Conservation (phyloP, 768 basidiomycete species). For the Hygrophoropsis aurantiaca region DNA sequence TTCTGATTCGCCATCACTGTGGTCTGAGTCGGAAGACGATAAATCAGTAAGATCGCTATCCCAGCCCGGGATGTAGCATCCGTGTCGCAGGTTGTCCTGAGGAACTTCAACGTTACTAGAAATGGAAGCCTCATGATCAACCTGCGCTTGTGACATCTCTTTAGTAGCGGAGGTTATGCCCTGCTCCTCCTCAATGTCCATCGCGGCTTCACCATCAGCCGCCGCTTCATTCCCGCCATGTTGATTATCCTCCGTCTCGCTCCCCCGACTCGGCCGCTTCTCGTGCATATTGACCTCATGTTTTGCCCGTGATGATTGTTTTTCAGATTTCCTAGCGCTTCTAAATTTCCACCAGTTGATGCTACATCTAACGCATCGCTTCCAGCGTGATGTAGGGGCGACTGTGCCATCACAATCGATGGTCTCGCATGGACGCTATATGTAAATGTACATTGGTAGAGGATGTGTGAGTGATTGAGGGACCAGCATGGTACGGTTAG, state of each 20-base stretch:
- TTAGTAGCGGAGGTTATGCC: no score
- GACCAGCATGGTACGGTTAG: no score
- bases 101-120: background rate
- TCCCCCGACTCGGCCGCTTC: no score
- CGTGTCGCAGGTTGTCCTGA: background rate
- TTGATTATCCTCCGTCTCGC: background rate
- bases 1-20: constrained; percentile 10
- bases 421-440: constrained; percentile 16
- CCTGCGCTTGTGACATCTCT: no score
- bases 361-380: constrained; percentile 19
- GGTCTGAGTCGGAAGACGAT: constrained; percentile 10
- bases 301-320: no score
- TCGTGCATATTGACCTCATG: no score
- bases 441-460: background rate
- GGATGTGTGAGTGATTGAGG: no score
- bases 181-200: background rate
- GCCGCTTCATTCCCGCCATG: background rate
- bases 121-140: no score
- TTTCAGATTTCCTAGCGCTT: no score
- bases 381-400: constrained; percentile 1
- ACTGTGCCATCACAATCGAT: constrained; percentile 14
- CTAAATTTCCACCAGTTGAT: constrained; percentile 20
- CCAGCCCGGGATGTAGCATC: constrained; percentile 12
- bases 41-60: constrained; percentile 25
- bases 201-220: background rate